Percentiles rank a stretch among this genome's conserved stretches.
These are phyloP conservation scores for Yamadazyma triangularis DNA, from an alignment of 1,139 yeast species.

Conservation along the genomic window DNA sequence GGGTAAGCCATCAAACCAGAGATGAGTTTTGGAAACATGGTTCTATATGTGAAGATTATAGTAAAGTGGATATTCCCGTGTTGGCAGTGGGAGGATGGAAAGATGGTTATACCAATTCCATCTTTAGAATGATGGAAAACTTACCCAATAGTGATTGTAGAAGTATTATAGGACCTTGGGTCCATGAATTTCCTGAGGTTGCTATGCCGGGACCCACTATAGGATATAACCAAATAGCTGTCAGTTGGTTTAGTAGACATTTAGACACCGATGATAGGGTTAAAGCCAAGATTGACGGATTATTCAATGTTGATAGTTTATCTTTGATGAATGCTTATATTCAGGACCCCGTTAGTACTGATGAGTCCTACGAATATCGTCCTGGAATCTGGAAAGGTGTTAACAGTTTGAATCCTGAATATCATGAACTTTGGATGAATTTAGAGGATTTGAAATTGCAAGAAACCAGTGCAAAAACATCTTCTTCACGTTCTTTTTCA, in stretches of 20 bases:
- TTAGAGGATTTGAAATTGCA: background rate
- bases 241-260: conserved; percentile 33
- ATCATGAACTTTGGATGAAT: conserved; percentile 6
- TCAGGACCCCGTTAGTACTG: conserved; percentile 31
- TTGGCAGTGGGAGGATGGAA: conserved; percentile 40
- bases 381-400: conserved; percentile 33
- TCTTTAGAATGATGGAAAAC: conserved; percentile 33
- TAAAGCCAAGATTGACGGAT: too few species aligned
- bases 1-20: conserved; percentile 36
- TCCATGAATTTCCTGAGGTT: conserved; percentile 41
- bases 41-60: conserved; percentile 33
- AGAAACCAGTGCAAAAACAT: background rate
- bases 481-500: conserved; percentile 9
- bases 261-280: conserved; percentile 15
- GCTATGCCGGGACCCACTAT: conserved; percentile 39
- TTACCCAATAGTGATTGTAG: conserved; percentile 24
- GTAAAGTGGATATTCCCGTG: conserved; percentile 33
- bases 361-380: conserved; percentile 26
- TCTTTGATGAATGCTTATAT: conserved; percentile 29
- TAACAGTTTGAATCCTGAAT: conserved; percentile 6
- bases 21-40: conserved; percentile 42
- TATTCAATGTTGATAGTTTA: conserved; percentile 7
- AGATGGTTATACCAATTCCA: conserved; percentile 39
- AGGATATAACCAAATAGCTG: conserved; percentile 34
- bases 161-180: conserved; percentile 41